These are phyloP conservation scores for Xanthoconium stramineum DNA, from an alignment of 768 basidiomycete species.

Conservation along the genomic window DNA sequence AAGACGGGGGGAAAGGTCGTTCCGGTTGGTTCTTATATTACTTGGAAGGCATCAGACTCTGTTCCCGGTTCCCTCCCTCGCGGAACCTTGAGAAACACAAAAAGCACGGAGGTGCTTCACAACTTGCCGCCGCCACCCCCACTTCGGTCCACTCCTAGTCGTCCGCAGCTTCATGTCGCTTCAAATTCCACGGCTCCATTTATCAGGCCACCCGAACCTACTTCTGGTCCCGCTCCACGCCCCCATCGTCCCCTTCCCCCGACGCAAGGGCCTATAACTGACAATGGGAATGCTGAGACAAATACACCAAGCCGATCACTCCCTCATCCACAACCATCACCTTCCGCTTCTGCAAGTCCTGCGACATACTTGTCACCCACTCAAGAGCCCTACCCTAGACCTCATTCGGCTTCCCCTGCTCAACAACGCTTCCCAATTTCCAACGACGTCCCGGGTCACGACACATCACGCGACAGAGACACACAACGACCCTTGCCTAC, in stretches of 20 bases:
- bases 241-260: conserved; percentile 29
- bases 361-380: conserved; percentile 40
- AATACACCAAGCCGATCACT: conserved; percentile 19
- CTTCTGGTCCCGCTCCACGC: conserved; percentile 18
- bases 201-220: conserved; percentile 19
- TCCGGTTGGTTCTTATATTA: conserved; percentile 20
- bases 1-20: conserved; percentile 25
- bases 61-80: conserved; percentile 34
- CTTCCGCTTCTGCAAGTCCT: conserved; percentile 16
- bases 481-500: conserved; percentile 25
- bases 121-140: conserved; percentile 13
- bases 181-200: conserved; percentile 15
- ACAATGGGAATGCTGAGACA: conserved; percentile 18
- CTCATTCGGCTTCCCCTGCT: conserved; percentile 52
- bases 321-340: conserved; percentile 25
- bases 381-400: conserved; percentile 59
- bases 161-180: conserved; percentile 23
- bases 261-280: conserved; percentile 22
- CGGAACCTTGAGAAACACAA: conserved; percentile 24
- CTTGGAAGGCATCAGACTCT: conserved; percentile 33
- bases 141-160: conserved; percentile 31
- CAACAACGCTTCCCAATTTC: conserved; percentile 29
- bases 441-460: conserved; percentile 15
- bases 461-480: conserved; percentile 28
- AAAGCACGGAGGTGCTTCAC: conserved; percentile 30